These are phyloP conservation scores for Claviceps sp. DNA, from an alignment of 2,329 filamentous ascomycete species.

Conservation along the genomic window DNA sequence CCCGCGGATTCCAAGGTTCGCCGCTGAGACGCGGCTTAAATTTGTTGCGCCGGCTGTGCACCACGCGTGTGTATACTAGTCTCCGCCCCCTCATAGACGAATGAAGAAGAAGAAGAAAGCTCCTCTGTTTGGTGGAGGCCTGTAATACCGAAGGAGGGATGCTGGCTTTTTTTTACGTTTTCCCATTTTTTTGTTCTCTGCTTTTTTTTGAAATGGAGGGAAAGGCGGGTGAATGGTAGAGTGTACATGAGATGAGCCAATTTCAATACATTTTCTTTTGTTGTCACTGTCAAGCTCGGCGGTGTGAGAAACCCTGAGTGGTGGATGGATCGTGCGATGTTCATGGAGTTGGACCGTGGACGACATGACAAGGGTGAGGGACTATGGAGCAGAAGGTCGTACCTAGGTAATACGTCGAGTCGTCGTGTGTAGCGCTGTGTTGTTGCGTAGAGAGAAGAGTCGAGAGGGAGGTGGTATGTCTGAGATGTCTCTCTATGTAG, in stretches of 20 bases:
- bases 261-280: constrained; percentile 24
- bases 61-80: constrained; percentile 31
- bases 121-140: constrained; percentile 29
- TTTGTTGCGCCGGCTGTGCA: constrained; percentile 8
- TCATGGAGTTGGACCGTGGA: neutral
- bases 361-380: constrained; percentile 1
- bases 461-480: constrained; percentile 53
- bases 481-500: constrained; percentile 40
- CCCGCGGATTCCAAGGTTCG: constrained; percentile 44
- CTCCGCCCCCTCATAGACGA: constrained; percentile 22
- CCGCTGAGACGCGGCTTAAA: constrained; percentile 23
- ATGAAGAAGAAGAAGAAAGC: constrained; percentile 11
- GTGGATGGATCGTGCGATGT: neutral
- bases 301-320: neutral
- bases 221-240: constrained; percentile 23
- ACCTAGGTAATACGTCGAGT: constrained; percentile 14
- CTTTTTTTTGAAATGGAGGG: constrained; percentile 11
- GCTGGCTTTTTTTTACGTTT: constrained; percentile 13
- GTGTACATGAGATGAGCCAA: constrained; percentile 37
- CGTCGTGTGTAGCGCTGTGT: constrained; percentile 44
- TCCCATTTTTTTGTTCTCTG: too few relatives aligned
- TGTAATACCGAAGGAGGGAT: constrained; percentile 20
- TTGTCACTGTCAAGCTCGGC: constrained; percentile 2
- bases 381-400: constrained; percentile 14
- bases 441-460: constrained; percentile 54